Evolutionary conservation across 331 rosid genomes (phyloP), one percentile per base, ranked within the genome.

Genomic region (Pyracantha coccinea): DNA sequence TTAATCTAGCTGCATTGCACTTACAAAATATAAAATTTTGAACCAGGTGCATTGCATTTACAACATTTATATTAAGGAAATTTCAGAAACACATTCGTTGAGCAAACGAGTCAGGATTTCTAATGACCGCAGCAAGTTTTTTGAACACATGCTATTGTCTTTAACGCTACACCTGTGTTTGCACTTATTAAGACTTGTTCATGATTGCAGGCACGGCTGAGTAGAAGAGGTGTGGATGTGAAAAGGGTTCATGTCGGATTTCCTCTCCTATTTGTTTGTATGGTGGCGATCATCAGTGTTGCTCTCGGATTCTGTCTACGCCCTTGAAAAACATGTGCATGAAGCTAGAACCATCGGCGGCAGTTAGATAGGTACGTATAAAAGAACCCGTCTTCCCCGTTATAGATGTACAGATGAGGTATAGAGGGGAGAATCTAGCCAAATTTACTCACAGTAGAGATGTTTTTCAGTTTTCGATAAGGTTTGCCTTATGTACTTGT

Each of bases 211-310:
- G 82, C 82, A 27, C 87, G 83, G 68, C 77, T 92, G 85, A 80
- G 85, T 68, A 76, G 65, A 65, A 78, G 68, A 77, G 82, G 86
- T 24, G 80, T 84, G 68, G 80, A 83, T 45, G 82, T 86, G 71
- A 82, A 78, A 76, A 82, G 54, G 33, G 87, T 90, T 47, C 94
- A 88, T 65, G 87, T 82, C 0, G 97, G 96, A 50, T 92, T 92
- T 77, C 97, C 99, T 38, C 84, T 84, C 77, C 77, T 94, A 47
- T 92, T 83, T 81, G 92, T 90, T 76, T 92, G 88, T 58, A 89
- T 89, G 86, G 97, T 94, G 89, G 96, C 91, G 8, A 84, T 94
- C 35, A 54, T 86, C 11, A 79, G 89, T 83, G 75, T 89, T 28
- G 78, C 84, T 73, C 73, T 90, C 79, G 98, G 99, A 74, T 89